A percentile compares a stretch with the other conserved stretches of the same genome.
Conservation (phyloP, 2,329 filamentous ascomycete genomes). For the Penicillium sp. region DNA sequence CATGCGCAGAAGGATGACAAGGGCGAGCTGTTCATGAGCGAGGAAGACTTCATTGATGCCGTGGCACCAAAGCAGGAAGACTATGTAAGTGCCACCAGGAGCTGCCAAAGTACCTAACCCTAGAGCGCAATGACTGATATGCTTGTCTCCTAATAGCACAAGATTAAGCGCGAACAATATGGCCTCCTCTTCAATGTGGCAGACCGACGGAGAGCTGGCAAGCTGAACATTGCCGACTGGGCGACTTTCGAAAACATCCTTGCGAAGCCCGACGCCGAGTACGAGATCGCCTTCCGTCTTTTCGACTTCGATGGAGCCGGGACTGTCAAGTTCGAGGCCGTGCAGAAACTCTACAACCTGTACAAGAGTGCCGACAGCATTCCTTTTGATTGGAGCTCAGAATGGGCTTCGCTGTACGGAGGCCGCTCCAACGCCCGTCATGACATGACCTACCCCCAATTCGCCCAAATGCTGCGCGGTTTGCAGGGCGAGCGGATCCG, state of each 20-base stretch:
- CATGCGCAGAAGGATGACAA: conserved; percentile 73
- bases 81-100: conserved; percentile 68
- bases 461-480: conserved; percentile 95
- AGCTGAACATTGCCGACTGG: conserved; percentile 81
- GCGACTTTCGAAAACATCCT: conserved; percentile 91
- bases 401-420: conserved; percentile 94
- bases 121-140: conserved; percentile 18
- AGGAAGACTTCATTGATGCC: conserved; percentile 86
- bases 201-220: conserved; percentile 72
- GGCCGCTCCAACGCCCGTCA: conserved; percentile 85
- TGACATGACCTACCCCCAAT: conserved; percentile 91
- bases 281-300: conserved; percentile 95
- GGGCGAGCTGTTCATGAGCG: conserved; percentile 76
- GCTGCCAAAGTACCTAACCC: not conserved
- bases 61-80: conserved; percentile 84
- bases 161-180: conserved; percentile 96
- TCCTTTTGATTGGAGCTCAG: conserved; percentile 94
- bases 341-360: conserved; percentile 78
- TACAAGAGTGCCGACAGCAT: conserved; percentile 85
- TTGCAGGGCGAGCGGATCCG: conserved; percentile 93
- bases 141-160: conserved; percentile 64
- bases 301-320: conserved; percentile 87
- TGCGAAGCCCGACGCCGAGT: conserved; percentile 92
- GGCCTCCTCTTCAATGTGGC: conserved; percentile 89
- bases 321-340: conserved; percentile 83